phyloP scores from a whole-genome alignment of 2,329 filamentous ascomycete genomes.

The Dothiorella sarmentorum region DNA sequence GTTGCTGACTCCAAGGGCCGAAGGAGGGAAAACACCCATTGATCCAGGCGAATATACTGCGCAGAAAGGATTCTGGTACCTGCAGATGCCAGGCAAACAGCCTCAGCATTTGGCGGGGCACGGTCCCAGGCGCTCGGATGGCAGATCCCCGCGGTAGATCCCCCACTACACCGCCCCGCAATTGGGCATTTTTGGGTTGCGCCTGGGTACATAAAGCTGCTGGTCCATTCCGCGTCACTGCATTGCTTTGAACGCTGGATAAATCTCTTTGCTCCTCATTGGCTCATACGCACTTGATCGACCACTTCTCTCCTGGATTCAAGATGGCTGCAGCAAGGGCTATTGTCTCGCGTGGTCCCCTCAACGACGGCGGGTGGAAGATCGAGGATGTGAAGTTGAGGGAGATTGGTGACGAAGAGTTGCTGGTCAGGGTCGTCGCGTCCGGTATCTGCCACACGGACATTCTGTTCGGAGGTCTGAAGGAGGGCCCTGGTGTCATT shows the following conservation, averaged over 20 bases:
- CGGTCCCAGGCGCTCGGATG: not conserved
- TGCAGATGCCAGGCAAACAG: too few species aligned
- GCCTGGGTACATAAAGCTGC: not conserved
- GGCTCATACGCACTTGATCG: not conserved
- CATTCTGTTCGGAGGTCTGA: conserved; percentile 43
- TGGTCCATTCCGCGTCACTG: not conserved
- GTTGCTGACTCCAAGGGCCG: too few species aligned
- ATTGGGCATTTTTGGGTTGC: not conserved
- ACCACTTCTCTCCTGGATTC: too few species aligned
- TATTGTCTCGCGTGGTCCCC: conserved; percentile 39
- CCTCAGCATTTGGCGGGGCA: too few species aligned
- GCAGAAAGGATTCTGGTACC: too few species aligned
- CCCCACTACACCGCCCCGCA: not conserved
- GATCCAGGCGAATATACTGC: too few species aligned
- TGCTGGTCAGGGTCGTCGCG: conserved; percentile 53
- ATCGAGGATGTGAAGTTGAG: conserved; percentile 38
- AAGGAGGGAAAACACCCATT: too few species aligned
- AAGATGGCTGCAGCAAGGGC: conserved; percentile 26
- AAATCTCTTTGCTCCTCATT: not conserved
- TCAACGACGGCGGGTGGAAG: conserved; percentile 37
- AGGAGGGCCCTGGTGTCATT: conserved; percentile 30
- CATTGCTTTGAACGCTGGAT: not conserved
- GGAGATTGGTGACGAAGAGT: conserved; percentile 44
- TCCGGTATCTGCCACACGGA: conserved; percentile 57
- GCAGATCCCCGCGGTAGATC: conserved; percentile 6